These are phyloP conservation scores for Aspergillus pseudoviridinutans DNA, from an alignment of 2,329 filamentous ascomycete species.

Conservation along the genomic window DNA sequence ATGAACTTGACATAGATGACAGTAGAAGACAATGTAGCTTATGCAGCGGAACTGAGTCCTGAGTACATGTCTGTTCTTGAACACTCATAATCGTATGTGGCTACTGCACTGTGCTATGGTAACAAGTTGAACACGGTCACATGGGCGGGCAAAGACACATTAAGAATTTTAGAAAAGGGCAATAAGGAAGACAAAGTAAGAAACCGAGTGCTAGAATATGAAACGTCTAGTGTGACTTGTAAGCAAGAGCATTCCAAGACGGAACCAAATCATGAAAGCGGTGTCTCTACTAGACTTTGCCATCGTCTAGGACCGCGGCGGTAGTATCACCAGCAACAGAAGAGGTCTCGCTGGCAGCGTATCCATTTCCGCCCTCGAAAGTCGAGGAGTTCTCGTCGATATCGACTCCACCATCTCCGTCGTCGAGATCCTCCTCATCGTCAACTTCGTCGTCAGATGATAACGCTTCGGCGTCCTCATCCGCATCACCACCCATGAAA, in stretches of 20 bases:
- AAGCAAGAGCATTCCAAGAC: neutral
- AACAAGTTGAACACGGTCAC: neutral
- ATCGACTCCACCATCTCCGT: slow-evolving; percentile 27
- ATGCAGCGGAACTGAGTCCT: neutral
- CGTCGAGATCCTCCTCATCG: slow-evolving; percentile 35
- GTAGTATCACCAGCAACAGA: slow-evolving; percentile 19
- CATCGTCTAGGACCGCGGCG: slow-evolving; percentile 9
- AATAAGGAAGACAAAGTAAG: neutral
- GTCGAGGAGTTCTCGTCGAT: slow-evolving; percentile 31
- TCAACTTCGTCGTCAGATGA: slow-evolving; percentile 30
- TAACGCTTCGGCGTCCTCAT: slow-evolving; percentile 21
- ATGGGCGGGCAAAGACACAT: neutral
- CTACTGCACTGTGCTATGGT: neutral
- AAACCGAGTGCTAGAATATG: slow-evolving; percentile 10
- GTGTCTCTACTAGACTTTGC: slow-evolving; percentile 4
- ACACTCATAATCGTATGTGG: neutral
- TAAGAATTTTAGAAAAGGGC: neutral
- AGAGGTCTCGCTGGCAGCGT: slow-evolving; percentile 31
- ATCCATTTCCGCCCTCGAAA: slow-evolving; percentile 29
- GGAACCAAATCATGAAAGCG: neutral
- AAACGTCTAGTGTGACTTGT: slow-evolving; percentile 2
- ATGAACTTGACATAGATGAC: neutral
- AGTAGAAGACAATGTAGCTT: too few species aligned
- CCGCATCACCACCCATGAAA: slow-evolving; percentile 24
- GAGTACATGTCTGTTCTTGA: neutral